phyloP scores from a whole-genome alignment of 1,284 basidiomycete species.

The Schizopora paradoxa region DNA sequence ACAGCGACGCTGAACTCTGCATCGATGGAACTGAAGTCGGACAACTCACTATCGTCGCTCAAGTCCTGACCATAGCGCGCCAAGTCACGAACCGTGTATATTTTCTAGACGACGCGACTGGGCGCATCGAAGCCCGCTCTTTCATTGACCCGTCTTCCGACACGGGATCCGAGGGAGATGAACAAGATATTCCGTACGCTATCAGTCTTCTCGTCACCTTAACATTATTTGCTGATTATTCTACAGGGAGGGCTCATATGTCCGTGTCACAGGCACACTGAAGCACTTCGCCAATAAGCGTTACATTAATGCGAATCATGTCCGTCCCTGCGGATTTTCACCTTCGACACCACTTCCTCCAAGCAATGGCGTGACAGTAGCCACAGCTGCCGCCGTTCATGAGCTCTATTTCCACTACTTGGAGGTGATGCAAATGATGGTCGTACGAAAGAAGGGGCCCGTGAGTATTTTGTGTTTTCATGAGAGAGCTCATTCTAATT shows the following conservation, averaged over 20 bases:
- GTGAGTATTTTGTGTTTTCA: conserved; percentile 22
- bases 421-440: conserved; percentile 47
- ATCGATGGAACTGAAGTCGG: conserved; percentile 80
- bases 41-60: conserved; percentile 80
- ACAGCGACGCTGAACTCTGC: conserved; percentile 85
- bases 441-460: conserved; percentile 38
- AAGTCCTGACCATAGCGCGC: conserved; percentile 63
- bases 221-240: conserved; percentile 2
- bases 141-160: conserved; percentile 77
- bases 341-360: no score
- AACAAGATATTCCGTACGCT: conserved; percentile 33
- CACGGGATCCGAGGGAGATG: conserved; percentile 37
- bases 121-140: conserved; percentile 79
- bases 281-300: conserved; percentile 83
- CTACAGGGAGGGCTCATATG: conserved; percentile 68
- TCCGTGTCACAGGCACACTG: conserved; percentile 86
- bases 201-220: conserved; percentile 26
- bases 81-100: conserved; percentile 84
- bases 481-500: conserved; percentile 11
- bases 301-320: conserved; percentile 74
- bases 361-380: no score
- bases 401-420: conserved; percentile 81
- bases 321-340: no score
- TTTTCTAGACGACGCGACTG: conserved; percentile 86
- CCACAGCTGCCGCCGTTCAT: conserved; percentile 68